A percentile compares a stretch with the other conserved stretches of the same genome.
phyloP scores from a whole-genome alignment of 1,284 basidiomycete species.

The Neolentinus lepideus region DNA sequence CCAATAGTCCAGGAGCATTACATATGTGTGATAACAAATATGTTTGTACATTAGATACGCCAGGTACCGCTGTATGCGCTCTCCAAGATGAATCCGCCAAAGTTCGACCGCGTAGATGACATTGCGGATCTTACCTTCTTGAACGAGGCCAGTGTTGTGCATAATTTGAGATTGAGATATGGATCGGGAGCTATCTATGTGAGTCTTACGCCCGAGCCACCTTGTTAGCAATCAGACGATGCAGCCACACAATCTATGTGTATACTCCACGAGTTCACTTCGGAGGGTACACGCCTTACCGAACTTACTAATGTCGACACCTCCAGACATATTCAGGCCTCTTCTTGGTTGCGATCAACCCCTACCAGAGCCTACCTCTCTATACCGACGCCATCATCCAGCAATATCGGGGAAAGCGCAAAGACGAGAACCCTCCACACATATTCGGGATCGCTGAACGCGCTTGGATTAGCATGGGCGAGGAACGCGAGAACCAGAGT shows the following conservation, averaged over 20 bases:
- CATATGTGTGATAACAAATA: not conserved
- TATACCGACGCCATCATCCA: constrained; percentile 91
- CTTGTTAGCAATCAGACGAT: not conserved
- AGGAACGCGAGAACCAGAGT: constrained; percentile 95
- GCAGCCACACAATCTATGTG: not conserved
- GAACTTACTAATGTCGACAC: constrained; percentile 3
- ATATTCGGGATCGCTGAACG: constrained; percentile 97
- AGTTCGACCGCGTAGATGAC: constrained; percentile 97
- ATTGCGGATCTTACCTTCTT: constrained; percentile 98
- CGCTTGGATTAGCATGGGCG: constrained; percentile 98
- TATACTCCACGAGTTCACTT: not conserved
- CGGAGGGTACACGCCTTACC: no score
- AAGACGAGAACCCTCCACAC: constrained; percentile 96
- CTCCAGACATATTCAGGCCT: constrained; percentile 90
- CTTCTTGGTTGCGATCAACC: constrained; percentile 98
- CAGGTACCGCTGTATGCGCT: constrained; percentile 71
- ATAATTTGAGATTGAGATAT: constrained; percentile 91
- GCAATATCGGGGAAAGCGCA: constrained; percentile 87
- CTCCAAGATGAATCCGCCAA: constrained; percentile 97
- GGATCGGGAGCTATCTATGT: constrained; percentile 94
- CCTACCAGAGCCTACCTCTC: constrained; percentile 89
- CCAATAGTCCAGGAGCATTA: not conserved
- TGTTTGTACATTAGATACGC: constrained; percentile 44
- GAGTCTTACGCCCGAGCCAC: constrained; percentile 27
- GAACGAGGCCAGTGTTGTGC: constrained; percentile 98